These are phyloP conservation scores for Suillus tomentosus DNA, from an alignment of 768 basidiomycete species.

Conservation along the genomic window DNA sequence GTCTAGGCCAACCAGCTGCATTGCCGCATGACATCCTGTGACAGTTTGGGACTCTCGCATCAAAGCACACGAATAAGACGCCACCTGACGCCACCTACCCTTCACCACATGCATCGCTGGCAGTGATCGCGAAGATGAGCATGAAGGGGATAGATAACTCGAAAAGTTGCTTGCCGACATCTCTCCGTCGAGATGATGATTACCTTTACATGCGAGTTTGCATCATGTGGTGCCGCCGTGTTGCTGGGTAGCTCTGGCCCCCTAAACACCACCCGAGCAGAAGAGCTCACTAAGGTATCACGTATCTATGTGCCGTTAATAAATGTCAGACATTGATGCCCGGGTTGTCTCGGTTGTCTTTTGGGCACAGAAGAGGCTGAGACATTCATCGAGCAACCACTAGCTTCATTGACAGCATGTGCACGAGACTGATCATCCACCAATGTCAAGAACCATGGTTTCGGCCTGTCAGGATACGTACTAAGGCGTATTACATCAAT, in stretches of 20 bases:
- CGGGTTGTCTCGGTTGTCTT: neutral
- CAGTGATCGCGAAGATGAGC: neutral
- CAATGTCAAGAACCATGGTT: neutral
- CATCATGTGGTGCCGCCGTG: neutral
- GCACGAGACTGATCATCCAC: neutral
- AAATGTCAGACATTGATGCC: neutral
- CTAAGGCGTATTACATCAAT: neutral
- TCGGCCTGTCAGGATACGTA: neutral
- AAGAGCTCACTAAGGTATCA: neutral
- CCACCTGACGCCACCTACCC: conserved; percentile 3
- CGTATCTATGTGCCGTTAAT: neutral
- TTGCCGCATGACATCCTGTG: neutral
- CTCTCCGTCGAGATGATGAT: neutral
- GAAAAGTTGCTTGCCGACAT: neutral
- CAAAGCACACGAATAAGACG: neutral
- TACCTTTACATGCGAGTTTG: neutral
- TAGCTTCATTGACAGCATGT: neutral
- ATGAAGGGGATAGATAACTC: neutral
- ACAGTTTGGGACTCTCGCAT: neutral
- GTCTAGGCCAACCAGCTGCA: conserved; percentile 1
- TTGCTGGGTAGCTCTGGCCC: neutral
- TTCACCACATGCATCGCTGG: neutral
- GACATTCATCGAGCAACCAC: neutral
- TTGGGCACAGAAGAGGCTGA: neutral
- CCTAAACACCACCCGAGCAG: neutral